Evolutionary conservation across 2,329 filamentous ascomycete genomes (phyloP), one percentile per base, ranked within the genome.

Genomic region (Chlorencoelia australis): DNA sequence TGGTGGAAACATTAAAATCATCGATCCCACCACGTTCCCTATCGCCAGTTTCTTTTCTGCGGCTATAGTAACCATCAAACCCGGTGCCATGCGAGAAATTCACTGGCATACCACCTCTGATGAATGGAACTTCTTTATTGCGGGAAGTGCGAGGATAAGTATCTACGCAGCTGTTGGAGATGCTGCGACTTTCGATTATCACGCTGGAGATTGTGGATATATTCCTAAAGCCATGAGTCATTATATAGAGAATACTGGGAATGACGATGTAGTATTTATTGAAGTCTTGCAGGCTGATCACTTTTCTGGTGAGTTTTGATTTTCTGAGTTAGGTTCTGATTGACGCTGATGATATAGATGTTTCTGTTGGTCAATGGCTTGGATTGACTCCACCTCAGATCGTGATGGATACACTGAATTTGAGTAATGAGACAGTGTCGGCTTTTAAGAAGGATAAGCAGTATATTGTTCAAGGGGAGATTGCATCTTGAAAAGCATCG

Each of bases 41-140:
- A 70, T 86, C 42, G 82, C 81, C 30, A 77, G 73, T 57, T 82
- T 77, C 0, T 71, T 87, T 14, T 79, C 82, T 0, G 81, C 82
- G 1, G 82, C 80, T 1, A 71, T 86, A 50, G 70, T 83, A 13
- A 71, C 71, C 24, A 82, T 88, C 42, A 65, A 80, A 45, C 81
- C 82, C 3, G 51, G 51, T 2, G 51, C 49, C 5, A 37, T 53
- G 22, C 43, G 51, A 9, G 51, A 52, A 30, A 85, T 88, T 68
- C 82, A 88, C 63, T 88, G 82, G 82, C 82, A 88, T 53, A 80
- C 81, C 1, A 76, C 74, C 29, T 80, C 80, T 9, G 82, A 87
- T 51, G 82, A 87, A 57, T 88, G 82, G 82, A 82, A 75, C 5
- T 88, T 82, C 59, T 86, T 88, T 64, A 73, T 88, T 54, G 61